Evolutionary conservation across 352 stramenopile genomes (phyloP).

Genomic region (Phytophthora sansomeana): DNA sequence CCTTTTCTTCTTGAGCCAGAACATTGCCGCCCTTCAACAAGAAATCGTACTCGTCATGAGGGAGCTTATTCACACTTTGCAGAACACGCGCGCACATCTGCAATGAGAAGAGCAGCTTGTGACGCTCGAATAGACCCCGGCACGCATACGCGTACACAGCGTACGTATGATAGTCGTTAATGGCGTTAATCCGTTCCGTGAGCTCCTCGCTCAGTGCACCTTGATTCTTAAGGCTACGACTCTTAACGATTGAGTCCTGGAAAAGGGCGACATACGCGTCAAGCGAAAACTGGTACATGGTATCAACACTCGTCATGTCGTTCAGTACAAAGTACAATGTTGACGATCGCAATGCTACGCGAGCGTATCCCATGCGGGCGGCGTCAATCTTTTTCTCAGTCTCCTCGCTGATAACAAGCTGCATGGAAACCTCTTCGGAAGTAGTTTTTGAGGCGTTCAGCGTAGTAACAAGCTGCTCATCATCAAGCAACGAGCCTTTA

Average conservation of each 20-base stretch:
- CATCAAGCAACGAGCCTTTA: conserved; percentile 94
- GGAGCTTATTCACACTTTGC: conserved; percentile 92
- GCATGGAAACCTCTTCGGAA: conserved; percentile 93
- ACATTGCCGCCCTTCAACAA: conserved; percentile 91
- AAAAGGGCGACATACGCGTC: conserved; percentile 96
- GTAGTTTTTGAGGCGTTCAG: conserved; percentile 96
- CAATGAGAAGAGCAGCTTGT: conserved; percentile 97
- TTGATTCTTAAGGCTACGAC: conserved; percentile 82
- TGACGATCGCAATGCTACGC: conserved; percentile 93
- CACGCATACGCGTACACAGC: conserved; percentile 96
- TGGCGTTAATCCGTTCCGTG: conserved; percentile 89
- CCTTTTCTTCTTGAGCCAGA: conserved; percentile 66
- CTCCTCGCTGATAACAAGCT: conserved; percentile 94
- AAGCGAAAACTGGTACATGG: conserved; percentile 98
- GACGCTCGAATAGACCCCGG: conserved; percentile 94
- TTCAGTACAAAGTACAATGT: conserved; percentile 97
- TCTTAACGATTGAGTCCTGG: conserved; percentile 93
- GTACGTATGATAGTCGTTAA: conserved; percentile 97
- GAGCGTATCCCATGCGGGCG: conserved; percentile 93
- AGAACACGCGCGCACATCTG: conserved; percentile 95
- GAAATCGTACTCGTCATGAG: conserved; percentile 95
- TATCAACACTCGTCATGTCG: conserved; percentile 95
- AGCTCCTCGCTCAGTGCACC: conserved; percentile 84
- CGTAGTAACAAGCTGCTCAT: conserved; percentile 95
- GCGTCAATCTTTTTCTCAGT: conserved; percentile 96